Conservation (phyloP, 2,329 filamentous ascomycete genomes). For the Hypoxylon sp. region DNA sequence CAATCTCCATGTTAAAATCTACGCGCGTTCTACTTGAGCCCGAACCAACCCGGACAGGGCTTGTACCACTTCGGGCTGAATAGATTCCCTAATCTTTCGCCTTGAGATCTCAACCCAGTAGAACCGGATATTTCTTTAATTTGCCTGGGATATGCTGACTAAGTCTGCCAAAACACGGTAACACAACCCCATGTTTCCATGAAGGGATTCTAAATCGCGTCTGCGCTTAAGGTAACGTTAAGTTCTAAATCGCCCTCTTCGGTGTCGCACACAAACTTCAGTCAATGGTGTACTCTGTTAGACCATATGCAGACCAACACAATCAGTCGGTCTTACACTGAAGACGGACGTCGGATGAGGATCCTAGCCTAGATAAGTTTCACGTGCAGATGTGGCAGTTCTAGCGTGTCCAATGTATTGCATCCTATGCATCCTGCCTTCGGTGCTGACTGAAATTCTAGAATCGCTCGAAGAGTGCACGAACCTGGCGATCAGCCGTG, state of each 20-base stretch:
- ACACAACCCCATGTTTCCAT: slow-evolving; percentile 15
- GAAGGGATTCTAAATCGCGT: slow-evolving; percentile 6
- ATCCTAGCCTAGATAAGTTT: slow-evolving; percentile 24
- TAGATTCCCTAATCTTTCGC: slow-evolving; percentile 3
- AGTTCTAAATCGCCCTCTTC: slow-evolving; percentile 9
- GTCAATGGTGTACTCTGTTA: slow-evolving; percentile 7
- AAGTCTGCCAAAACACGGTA: slow-evolving; percentile 20
- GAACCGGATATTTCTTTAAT: slow-evolving; percentile 20
- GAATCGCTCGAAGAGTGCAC: slow-evolving; percentile 30
- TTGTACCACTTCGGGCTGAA: slow-evolving; percentile 28
- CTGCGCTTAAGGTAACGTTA: slow-evolving; percentile 23
- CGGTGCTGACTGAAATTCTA: slow-evolving; percentile 35
- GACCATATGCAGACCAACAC: slow-evolving; percentile 15
- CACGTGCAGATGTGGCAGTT: slow-evolving; percentile 13
- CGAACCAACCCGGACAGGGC: slow-evolving; percentile 8
- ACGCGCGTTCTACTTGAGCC: slow-evolving; percentile 1
- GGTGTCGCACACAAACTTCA: slow-evolving; percentile 14
- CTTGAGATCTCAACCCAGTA: slow-evolving; percentile 11
- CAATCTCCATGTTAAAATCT: slow-evolving; percentile 15
- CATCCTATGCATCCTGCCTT: slow-evolving; percentile 38
- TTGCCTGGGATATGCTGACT: slow-evolving; percentile 31
- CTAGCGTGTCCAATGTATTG: slow-evolving; percentile 26
- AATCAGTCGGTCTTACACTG: slow-evolving; percentile 18
- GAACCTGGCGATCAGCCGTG: slow-evolving; percentile 21
- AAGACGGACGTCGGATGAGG: slow-evolving; percentile 9